These are phyloP conservation scores for Scheffersomyces coipomensis DNA, from an alignment of 805 yeast genomes.

Conservation along the genomic window DNA sequence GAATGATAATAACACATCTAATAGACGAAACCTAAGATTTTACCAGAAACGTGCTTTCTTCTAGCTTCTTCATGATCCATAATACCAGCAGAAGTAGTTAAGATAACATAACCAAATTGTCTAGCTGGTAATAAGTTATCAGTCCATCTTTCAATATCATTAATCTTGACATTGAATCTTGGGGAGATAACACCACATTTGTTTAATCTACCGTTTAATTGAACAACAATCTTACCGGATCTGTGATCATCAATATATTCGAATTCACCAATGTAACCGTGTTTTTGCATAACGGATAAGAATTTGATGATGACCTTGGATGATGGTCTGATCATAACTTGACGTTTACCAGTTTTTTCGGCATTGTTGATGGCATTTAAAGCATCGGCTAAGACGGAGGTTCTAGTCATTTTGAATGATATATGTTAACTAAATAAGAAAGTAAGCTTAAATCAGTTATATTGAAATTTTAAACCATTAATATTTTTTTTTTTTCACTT, in stretches of 20 bases:
- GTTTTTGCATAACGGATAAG: slow-evolving; percentile 95
- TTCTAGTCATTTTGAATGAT: slow-evolving; percentile 74
- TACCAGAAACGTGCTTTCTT: slow-evolving; percentile 99
- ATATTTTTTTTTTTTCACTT: not conserved
- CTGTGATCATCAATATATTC: slow-evolving; percentile 99
- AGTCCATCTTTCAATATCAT: slow-evolving; percentile 97
- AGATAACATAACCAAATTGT: slow-evolving; percentile 97
- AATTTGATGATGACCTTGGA: slow-evolving; percentile 98
- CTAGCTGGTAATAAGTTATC: slow-evolving; percentile 98
- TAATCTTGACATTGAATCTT: slow-evolving; percentile 95
- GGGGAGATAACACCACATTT: slow-evolving; percentile 99
- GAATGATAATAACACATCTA: slow-evolving; percentile 35
- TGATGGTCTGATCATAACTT: slow-evolving; percentile 96
- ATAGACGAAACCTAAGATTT: slow-evolving; percentile 97
- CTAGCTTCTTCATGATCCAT: slow-evolving; percentile 99
- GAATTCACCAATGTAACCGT: slow-evolving; percentile 98
- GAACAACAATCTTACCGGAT: slow-evolving; percentile 95
- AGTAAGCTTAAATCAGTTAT: too few relatives aligned
- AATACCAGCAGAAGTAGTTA: slow-evolving; percentile 98
- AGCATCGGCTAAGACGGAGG: slow-evolving; percentile 98
- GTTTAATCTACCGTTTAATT: slow-evolving; percentile 97
- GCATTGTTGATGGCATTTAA: slow-evolving; percentile 98
- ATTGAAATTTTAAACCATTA: too few relatives aligned
- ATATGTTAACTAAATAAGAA: too few relatives aligned
- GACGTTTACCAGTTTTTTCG: slow-evolving; percentile 99